Evolutionary conservation across 495 filamentous ascomycete genomes (phyloP).

Genomic region (Penicillium angulare): DNA sequence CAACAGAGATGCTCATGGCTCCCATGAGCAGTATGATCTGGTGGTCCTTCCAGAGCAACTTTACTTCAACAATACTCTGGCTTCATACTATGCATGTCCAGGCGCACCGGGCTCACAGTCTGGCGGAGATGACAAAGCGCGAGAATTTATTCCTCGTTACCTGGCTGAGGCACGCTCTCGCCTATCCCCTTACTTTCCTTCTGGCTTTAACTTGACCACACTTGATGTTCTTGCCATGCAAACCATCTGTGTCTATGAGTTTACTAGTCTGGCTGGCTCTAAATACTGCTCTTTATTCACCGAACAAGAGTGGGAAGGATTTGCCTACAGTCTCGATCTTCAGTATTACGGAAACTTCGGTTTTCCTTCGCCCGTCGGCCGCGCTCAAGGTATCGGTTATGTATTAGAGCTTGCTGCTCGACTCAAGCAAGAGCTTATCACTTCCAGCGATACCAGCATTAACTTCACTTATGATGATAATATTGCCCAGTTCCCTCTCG

Average conservation of each 20-base stretch:
- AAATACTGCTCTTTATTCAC: conserved; percentile 56
- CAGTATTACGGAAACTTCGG: conserved; percentile 55
- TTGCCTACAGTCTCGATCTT: conserved; percentile 57
- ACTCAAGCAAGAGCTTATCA: conserved; percentile 49
- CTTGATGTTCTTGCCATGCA: conserved; percentile 55
- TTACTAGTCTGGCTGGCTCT: conserved; percentile 26
- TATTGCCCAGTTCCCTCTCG: conserved; percentile 43
- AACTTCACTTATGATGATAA: conserved; percentile 56
- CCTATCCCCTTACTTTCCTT: conserved; percentile 19
- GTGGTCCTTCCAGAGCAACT: conserved; percentile 46
- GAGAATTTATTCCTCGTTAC: conserved; percentile 13
- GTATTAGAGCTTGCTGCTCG: conserved; percentile 61
- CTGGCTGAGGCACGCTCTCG: conserved; percentile 19
- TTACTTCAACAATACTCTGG: conserved; percentile 50
- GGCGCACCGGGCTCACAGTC: neutral
- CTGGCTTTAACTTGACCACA: conserved; percentile 48
- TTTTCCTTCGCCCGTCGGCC: conserved; percentile 58
- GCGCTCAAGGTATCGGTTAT: conserved; percentile 64
- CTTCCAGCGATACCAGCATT: conserved; percentile 54
- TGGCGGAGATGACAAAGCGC: neutral
- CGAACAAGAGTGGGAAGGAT: conserved; percentile 54
- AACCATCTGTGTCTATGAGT: conserved; percentile 38
- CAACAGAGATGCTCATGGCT: conserved; percentile 34
- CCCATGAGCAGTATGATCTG: conserved; percentile 38
- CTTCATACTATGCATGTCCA: conserved; percentile 38